Evolutionary conservation across 805 yeast species (phyloP), one percentile per base, ranked within the genome.

Genomic region (Ogataea ganodermae): DNA sequence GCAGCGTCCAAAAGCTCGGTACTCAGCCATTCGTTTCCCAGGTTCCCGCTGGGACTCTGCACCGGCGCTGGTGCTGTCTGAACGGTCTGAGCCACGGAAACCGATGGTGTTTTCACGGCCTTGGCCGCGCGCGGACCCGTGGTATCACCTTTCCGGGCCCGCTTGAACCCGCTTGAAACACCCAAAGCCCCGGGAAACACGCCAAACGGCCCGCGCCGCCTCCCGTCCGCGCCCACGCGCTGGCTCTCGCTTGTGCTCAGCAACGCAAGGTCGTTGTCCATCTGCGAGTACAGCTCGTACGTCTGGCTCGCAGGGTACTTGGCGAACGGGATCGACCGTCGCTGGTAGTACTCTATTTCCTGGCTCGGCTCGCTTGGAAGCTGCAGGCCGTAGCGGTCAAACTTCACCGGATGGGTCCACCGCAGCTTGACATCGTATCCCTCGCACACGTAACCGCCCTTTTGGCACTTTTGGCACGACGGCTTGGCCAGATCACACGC

Each of bases 361-460:
- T 65, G 68, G 17, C 41, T 64, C 44, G 51, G 61, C 24, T 57
- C 59, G n/a, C 55, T 50, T 1, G 70, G 66, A 21, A 72, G 35
- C 38, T 70, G 76, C 22, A 57, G 55, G 0, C 83, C 83, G 47
- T 68, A 74, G 35, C 60, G 63, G 51, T 79, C 79, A 49, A 78
- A 80, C 41, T 66, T 66, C 3, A 79, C 64, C 0, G 88, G 86
- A 12, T 66, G 67, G n/a, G 78, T 74, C 96, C 96, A 90, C 50
- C 90, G 70, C 24, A 90, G 75, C 55, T 85, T 86, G 47, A 90
- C 84, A 50, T 81, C 87, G 60, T 89, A 90, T 0, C 96, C 97
- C 23, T 84, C 89, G 60, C 97, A 90, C 3, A 72, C 69, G 22
- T 86, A 62, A 0, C 84, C 82, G 0, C 88, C 76, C 58, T 81